phyloP scores from a whole-genome alignment of 2,329 filamentous ascomycete genomes.

The Epicoccum sorghinum region DNA sequence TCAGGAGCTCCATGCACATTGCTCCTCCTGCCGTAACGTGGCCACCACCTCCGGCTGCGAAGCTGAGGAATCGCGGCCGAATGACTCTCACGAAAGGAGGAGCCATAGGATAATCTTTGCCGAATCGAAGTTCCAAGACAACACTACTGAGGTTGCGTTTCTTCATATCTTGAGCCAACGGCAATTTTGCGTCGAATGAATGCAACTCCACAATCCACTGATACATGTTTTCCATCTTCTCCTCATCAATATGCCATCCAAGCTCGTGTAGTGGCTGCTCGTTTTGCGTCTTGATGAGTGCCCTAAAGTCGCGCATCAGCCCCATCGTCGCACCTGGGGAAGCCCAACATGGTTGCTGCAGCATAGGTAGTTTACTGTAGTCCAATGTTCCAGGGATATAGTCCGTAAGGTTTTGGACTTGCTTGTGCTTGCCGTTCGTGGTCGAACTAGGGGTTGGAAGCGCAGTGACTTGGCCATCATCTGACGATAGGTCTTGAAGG shows the following conservation, averaged over 20 bases:
- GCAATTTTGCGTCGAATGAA: constrained; percentile 73
- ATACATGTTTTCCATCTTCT: constrained; percentile 74
- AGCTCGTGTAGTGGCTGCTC: constrained; percentile 67
- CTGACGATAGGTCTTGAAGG: constrained; percentile 36
- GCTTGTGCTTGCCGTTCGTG: constrained; percentile 34
- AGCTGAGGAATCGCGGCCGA: constrained; percentile 77
- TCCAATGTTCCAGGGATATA: constrained; percentile 74
- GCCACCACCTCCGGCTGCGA: constrained; percentile 76
- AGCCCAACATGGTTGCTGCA: constrained; percentile 71
- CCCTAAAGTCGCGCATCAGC: constrained; percentile 68
- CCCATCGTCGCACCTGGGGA: constrained; percentile 65
- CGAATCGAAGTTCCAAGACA: constrained; percentile 82
- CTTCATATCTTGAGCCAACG: constrained; percentile 78
- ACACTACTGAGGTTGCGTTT: constrained; percentile 66
- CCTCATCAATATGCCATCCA: constrained; percentile 81
- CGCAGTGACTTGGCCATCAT: constrained; percentile 16
- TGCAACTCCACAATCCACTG: constrained; percentile 93
- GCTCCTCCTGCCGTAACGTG: constrained; percentile 86
- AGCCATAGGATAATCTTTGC: constrained; percentile 73
- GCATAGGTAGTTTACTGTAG: constrained; percentile 64
- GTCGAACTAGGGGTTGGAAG: constrained; percentile 35
- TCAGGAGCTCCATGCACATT: constrained; percentile 82
- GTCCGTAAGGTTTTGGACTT: constrained; percentile 50
- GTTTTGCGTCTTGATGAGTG: constrained; percentile 68
- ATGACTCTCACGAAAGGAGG: constrained; percentile 87